Evolutionary conservation across 306 rosid species (phyloP).

Genomic region (Quercus engelmannii): DNA sequence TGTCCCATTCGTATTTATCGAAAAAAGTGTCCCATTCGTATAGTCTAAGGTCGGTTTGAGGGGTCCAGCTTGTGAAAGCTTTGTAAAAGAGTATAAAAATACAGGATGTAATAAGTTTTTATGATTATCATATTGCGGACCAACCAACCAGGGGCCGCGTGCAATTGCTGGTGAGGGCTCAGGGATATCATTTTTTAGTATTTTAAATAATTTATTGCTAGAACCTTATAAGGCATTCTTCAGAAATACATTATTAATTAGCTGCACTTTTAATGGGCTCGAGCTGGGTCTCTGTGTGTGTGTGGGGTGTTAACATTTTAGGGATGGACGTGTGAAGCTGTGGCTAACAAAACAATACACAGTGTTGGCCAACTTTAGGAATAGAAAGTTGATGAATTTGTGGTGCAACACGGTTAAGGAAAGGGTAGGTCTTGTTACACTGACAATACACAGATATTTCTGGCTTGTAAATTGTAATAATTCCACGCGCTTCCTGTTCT

Average conservation of each 20-base stretch:
- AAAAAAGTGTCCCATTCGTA: slow-evolving; percentile 71
- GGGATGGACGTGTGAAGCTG: neutral
- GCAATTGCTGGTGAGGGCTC: slow-evolving; percentile 36
- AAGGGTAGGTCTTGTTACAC: neutral
- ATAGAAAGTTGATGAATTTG: too few species aligned
- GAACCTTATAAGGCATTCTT: slow-evolving; percentile 24
- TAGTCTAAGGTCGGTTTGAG: slow-evolving; percentile 55
- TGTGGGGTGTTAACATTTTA: neutral
- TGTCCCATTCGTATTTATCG: slow-evolving; percentile 71
- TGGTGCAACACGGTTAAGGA: neutral
- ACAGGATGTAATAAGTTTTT: neutral
- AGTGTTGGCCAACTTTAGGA: neutral
- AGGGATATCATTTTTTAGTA: neutral
- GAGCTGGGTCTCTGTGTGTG: too few species aligned
- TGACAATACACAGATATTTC: neutral
- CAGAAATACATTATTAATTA: slow-evolving; percentile 23
- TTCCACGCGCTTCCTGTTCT: neutral
- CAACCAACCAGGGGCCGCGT: slow-evolving; percentile 74
- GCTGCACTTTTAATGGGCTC: slow-evolving; percentile 30
- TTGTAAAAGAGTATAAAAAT: neutral
- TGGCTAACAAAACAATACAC: neutral
- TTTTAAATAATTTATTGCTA: neutral
- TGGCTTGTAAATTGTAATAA: neutral
- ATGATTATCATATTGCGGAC: slow-evolving; percentile 32
- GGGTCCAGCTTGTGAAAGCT: slow-evolving; percentile 32